Percentiles rank a stretch among this genome's conserved stretches.
These are phyloP conservation scores for Sclerotinia glacialis DNA, from an alignment of 2,329 filamentous ascomycete genomes.

Conservation along the genomic window DNA sequence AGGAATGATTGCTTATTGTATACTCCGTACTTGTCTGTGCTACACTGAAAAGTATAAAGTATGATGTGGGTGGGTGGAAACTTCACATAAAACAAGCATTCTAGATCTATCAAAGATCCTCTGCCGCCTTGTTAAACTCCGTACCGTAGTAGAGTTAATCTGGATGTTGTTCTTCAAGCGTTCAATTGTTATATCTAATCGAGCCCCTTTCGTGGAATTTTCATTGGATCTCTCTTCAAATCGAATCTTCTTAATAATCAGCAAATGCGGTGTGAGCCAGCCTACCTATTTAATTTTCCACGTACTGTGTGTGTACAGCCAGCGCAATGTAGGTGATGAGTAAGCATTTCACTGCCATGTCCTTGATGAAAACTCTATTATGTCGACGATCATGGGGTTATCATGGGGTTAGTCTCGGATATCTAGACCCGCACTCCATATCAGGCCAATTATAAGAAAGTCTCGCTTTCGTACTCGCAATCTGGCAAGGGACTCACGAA, in stretches of 20 bases:
- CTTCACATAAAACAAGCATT: slow-evolving; percentile 3
- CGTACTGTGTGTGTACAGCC: neutral
- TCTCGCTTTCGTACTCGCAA: too few relatives aligned
- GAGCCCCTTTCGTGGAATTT: neutral
- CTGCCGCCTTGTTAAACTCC: neutral
- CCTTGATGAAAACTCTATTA: neutral
- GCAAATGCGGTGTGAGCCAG: neutral
- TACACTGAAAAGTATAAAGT: neutral
- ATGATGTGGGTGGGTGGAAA: neutral
- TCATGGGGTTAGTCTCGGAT: neutral
- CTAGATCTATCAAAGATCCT: neutral
- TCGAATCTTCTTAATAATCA: neutral
- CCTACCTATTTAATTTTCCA: neutral
- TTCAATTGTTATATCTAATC: neutral
- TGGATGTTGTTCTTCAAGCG: neutral
- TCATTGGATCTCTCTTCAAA: neutral
- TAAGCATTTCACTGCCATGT: neutral
- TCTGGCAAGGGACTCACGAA: too few relatives aligned
- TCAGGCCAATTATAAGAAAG: too few relatives aligned
- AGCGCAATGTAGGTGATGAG: neutral
- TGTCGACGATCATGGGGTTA: neutral
- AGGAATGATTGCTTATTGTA: too few relatives aligned
- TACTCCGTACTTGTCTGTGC: too few relatives aligned
- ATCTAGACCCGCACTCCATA: too few relatives aligned
- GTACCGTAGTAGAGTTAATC: neutral